A percentile compares a stretch with the other conserved stretches of the same genome.
Conservation (phyloP, 2,329 filamentous ascomycete species). For the Cercospora sp. region DNA sequence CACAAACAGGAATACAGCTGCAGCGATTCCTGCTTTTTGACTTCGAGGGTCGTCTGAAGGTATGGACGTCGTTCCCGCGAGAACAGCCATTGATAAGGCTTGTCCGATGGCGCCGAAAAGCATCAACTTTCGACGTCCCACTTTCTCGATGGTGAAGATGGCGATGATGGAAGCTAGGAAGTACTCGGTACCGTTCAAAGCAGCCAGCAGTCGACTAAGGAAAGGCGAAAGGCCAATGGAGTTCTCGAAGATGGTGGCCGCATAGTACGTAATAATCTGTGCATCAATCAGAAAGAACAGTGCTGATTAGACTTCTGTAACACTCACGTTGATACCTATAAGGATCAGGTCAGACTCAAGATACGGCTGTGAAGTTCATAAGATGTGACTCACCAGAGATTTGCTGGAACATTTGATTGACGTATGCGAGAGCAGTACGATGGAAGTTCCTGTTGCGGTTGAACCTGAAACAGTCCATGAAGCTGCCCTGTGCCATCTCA, state of each 20-base stretch:
- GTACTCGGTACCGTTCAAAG: slow-evolving; percentile 56
- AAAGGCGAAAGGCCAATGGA: slow-evolving; percentile 54
- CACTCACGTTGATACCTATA: not conserved
- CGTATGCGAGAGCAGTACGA: slow-evolving; percentile 46
- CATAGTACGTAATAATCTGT: slow-evolving; percentile 37
- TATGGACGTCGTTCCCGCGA: slow-evolving; percentile 34
- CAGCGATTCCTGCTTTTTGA: slow-evolving; percentile 39
- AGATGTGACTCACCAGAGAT: slow-evolving; percentile 31
- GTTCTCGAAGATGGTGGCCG: slow-evolving; percentile 55
- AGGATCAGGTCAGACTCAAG: not conserved
- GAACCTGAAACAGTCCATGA: slow-evolving; percentile 38
- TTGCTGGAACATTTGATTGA: slow-evolving; percentile 51
- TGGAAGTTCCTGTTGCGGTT: slow-evolving; percentile 49
- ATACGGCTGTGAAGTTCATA: not conserved
- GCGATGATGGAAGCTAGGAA: slow-evolving; percentile 53
- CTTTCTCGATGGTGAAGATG: slow-evolving; percentile 51
- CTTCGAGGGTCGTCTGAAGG: slow-evolving; percentile 19
- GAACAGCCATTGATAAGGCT: slow-evolving; percentile 34
- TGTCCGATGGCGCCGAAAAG: slow-evolving; percentile 59
- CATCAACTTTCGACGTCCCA: slow-evolving; percentile 67
- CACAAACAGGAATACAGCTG: slow-evolving; percentile 42
- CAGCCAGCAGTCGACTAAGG: slow-evolving; percentile 52
- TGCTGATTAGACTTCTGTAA: not conserved
- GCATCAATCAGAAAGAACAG: not conserved
- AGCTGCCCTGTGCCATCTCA: slow-evolving; percentile 37